phyloP scores from a whole-genome alignment of 257 asterid genomes.

The Leonotis leonurus region DNA sequence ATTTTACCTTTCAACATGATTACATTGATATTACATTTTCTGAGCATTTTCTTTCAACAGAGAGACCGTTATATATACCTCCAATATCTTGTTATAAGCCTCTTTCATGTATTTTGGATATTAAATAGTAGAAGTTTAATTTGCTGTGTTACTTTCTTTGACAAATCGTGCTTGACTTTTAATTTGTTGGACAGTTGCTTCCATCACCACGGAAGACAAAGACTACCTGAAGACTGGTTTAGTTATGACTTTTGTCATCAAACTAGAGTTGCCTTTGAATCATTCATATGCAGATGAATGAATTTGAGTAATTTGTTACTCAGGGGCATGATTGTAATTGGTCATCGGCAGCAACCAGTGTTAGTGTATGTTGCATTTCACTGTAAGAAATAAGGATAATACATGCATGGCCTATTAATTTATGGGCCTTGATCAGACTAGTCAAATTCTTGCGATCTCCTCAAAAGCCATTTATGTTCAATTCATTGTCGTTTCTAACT shows the following conservation, averaged over 20 bases:
- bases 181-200: slow-evolving; percentile 47
- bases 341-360: too few species aligned
- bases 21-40: neutral
- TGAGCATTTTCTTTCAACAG: too few species aligned
- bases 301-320: neutral
- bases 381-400: slow-evolving; percentile 10
- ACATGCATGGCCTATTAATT: too few species aligned
- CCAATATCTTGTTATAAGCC: too few species aligned
- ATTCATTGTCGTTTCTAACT: too few species aligned
- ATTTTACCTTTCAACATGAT: neutral
- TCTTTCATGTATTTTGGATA: neutral
- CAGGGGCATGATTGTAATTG: slow-evolving; percentile 2
- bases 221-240: slow-evolving; percentile 41
- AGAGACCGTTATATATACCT: too few species aligned
- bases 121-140: too few species aligned
- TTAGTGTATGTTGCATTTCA: neutral
- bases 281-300: slow-evolving; percentile 4
- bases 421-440: slow-evolving; percentile 9
- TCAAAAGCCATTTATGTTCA: too few species aligned
- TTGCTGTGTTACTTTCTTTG: neutral
- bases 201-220: slow-evolving; percentile 65
- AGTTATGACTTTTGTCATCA: too few species aligned
- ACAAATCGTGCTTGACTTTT: neutral
- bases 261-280: slow-evolving; percentile 4
- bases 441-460: neutral